Percentiles rank a stretch among this genome's conserved stretches.
Conservation (phyloP, 2,329 filamentous ascomycete genomes). For the Diaporthe sp. region DNA sequence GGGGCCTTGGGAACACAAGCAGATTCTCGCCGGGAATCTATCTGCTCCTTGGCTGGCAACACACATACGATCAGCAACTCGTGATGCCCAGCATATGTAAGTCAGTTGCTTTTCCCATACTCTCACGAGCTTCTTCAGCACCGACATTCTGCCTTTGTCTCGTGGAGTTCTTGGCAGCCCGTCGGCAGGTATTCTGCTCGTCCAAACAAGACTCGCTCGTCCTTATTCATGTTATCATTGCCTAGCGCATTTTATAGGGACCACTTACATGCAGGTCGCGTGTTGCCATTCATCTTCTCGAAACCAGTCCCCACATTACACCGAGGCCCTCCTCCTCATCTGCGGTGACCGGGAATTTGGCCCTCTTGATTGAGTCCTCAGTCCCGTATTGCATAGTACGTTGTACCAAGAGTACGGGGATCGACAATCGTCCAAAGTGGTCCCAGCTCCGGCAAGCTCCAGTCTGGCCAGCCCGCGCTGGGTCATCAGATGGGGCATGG, state of each 20-base stretch:
- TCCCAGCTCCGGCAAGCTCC: conserved; percentile 13
- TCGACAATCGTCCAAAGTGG: neutral
- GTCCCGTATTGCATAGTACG: conserved; percentile 9
- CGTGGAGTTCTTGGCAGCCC: neutral
- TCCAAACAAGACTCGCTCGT: conserved; percentile 6
- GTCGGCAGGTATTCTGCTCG: neutral
- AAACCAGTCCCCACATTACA: conserved; percentile 32
- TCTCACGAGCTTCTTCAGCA: conserved; percentile 10
- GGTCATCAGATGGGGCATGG: conserved; percentile 25
- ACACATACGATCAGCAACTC: neutral
- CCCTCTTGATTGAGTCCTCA: conserved; percentile 4
- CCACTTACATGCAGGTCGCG: conserved; percentile 30
- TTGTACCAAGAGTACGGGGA: conserved; percentile 24
- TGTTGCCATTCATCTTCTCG: conserved; percentile 31
- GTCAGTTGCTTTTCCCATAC: neutral
- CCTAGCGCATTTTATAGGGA: conserved; percentile 26
- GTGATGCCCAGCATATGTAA: neutral
- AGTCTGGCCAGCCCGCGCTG: neutral
- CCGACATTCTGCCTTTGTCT: neutral
- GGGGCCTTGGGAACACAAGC: conserved; percentile 6
- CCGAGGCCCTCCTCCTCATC: conserved; percentile 28
- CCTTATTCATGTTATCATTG: conserved; percentile 21
- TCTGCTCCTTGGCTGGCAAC: neutral
- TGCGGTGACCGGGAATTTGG: conserved; percentile 23
- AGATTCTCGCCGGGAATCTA: neutral